Base-by-base conservation (phyloP, 768 basidiomycete species). In the Amanita phalloides region DNA sequence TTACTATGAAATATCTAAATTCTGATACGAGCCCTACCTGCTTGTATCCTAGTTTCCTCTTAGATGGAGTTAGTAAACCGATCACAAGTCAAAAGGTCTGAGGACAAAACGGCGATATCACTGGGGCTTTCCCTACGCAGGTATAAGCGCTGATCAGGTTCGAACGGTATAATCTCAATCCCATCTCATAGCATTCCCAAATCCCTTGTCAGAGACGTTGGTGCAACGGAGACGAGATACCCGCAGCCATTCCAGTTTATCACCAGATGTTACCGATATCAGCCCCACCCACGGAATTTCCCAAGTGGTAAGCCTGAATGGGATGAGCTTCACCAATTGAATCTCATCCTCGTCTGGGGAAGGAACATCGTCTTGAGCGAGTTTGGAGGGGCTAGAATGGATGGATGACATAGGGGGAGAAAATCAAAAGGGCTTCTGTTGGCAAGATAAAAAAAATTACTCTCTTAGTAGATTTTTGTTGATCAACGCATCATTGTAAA, bases 101-200 rank as follows among this genome's bases (percentile, higher is more conserved):
- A 69, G 64, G 57, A 62, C 65, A 62, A 64, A 64, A 56, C 59
- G 68, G 67, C 68, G 68, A 75, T 69, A 70, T 84, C 72, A 79
- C 85, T 85, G 78, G 74, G 86, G 85, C 35, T 85, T 89, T 93
- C 89, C 89, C 90, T 91, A 89, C 90, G 91, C 90, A 90, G 88
- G 87, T 90, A 76, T 91, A 77, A 90, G 81, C 86, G 76, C 89
- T 90, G 85, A 78, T 89, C 91, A 93, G 89, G 90, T 92, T 92
- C 87, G 68, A 80, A 83, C 91, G 90, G 90, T 93, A 80, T 93
- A 54, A 87, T 93, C 91, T 94, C 90, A 93, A 90, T 69, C 89
- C 79, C 70, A 66, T 69, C 67, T 66, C 68, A 64, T 50, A 64
- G 66, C 53, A 57, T 48, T 51, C 59, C 59, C 59, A 54, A 58